phyloP scores from a whole-genome alignment of 352 stramenopile species.

The Pythium grandisporangium region DNA sequence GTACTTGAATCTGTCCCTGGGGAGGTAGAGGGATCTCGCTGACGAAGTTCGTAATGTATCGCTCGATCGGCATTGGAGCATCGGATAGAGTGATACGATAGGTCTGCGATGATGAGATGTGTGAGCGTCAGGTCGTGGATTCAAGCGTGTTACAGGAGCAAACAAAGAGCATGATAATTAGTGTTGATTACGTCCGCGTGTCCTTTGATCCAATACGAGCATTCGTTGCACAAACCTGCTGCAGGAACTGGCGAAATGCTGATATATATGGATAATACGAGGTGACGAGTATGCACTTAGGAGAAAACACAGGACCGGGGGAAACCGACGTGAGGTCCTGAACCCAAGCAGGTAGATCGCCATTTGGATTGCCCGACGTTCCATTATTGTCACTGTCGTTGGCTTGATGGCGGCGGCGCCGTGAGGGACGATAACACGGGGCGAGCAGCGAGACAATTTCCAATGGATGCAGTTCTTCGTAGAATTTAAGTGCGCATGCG shows the following conservation, averaged over 20 bases:
- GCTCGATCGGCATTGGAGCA: constrained; percentile 91
- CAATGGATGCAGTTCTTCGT: constrained; percentile 70
- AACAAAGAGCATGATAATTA: too few relatives aligned
- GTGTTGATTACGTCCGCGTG: too few relatives aligned
- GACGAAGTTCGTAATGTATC: constrained; percentile 97
- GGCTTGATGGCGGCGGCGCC: constrained; percentile 5
- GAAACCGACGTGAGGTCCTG: constrained; percentile 40
- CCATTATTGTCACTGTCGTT: constrained; percentile 27
- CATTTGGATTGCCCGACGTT: constrained; percentile 19
- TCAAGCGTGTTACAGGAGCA: too few relatives aligned
- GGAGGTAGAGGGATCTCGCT: constrained; percentile 93
- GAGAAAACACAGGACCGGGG: constrained; percentile 76
- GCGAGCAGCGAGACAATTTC: constrained; percentile 69
- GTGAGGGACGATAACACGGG: constrained; percentile 24
- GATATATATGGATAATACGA: constrained; percentile 95
- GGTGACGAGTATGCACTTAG: constrained; percentile 90
- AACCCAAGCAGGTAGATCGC: constrained; percentile 60
- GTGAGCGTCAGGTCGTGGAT: too few relatives aligned
- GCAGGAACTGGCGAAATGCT: constrained; percentile 93
- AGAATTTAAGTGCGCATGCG: constrained; percentile 69
- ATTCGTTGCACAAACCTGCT: constrained; percentile 90
- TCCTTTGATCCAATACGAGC: too few relatives aligned
- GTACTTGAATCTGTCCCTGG: constrained; percentile 85
- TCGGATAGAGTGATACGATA: constrained; percentile 77
- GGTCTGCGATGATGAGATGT: too few relatives aligned